Evolutionary conservation across 2,329 filamentous ascomycete species (phyloP).

Genomic region (Neonectria neomacrospora): DNA sequence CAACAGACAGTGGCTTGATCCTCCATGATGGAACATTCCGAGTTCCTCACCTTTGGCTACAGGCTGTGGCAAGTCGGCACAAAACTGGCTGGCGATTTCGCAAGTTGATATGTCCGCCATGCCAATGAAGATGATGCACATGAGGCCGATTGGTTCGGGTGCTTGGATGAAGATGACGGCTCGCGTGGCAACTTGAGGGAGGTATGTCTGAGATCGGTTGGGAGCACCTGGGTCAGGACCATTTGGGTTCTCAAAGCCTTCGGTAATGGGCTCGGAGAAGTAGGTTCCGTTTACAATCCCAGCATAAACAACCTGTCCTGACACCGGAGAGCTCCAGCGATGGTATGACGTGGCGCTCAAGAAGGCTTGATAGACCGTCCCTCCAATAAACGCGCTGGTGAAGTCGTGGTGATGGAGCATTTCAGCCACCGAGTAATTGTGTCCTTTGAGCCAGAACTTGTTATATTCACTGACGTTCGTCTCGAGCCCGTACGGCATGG

Average conservation of each 20-base stretch:
- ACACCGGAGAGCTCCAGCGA: conserved; percentile 73
- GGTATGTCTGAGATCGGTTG: conserved; percentile 66
- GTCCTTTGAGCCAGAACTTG: conserved; percentile 73
- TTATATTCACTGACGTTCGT: conserved; percentile 62
- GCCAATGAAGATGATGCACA: conserved; percentile 74
- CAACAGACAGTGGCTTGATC: conserved; percentile 71
- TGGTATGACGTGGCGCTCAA: conserved; percentile 73
- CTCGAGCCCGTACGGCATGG: conserved; percentile 61
- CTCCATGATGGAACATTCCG: conserved; percentile 80
- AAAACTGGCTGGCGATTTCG: conserved; percentile 54
- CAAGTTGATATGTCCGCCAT: conserved; percentile 79
- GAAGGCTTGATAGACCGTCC: conserved; percentile 75
- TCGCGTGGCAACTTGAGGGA: conserved; percentile 71
- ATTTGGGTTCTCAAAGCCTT: conserved; percentile 21
- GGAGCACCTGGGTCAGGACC: conserved; percentile 34
- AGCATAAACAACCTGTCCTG: conserved; percentile 60
- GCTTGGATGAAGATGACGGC: conserved; percentile 75
- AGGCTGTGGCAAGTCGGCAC: neutral
- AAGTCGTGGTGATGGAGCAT: conserved; percentile 65
- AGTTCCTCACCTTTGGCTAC: conserved; percentile 71
- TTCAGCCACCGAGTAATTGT: conserved; percentile 69
- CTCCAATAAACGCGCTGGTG: conserved; percentile 64
- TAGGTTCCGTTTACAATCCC: conserved; percentile 70
- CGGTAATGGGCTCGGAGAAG: conserved; percentile 61
- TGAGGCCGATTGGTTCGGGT: conserved; percentile 72